Conservation (phyloP, 2,329 filamentous ascomycete species). For the Pyrenophora seminiperda region DNA sequence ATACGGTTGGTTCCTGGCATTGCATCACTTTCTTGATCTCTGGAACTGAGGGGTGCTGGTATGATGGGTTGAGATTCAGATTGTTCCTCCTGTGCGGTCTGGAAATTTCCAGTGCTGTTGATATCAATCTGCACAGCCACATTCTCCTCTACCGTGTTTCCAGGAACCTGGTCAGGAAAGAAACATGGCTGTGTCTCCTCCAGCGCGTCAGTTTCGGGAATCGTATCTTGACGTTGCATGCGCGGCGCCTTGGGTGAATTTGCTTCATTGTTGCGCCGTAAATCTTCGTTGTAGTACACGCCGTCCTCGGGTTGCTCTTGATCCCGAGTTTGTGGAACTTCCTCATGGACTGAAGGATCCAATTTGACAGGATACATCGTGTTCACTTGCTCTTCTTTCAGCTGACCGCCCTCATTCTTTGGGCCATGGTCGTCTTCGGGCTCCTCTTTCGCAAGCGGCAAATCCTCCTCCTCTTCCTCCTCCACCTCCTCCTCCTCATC, state of each 20-base stretch:
- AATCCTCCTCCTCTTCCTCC: constrained; percentile 18
- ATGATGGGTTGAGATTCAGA: constrained; percentile 30
- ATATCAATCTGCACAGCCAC: constrained; percentile 12
- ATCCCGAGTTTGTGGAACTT: constrained; percentile 34
- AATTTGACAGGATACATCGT: constrained; percentile 15
- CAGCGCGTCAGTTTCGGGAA: constrained; percentile 43
- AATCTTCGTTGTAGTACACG: background rate
- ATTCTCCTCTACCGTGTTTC: background rate
- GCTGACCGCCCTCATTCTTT: background rate
- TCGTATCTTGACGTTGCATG: constrained; percentile 33
- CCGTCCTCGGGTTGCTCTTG: constrained; percentile 10
- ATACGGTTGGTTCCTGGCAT: constrained; percentile 16
- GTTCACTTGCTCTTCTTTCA: constrained; percentile 13
- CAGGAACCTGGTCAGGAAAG: constrained; percentile 17
- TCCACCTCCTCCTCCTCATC: constrained; percentile 25
- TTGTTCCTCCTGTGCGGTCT: constrained; percentile 49
- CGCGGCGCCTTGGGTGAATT: constrained; percentile 11
- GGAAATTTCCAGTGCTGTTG: constrained; percentile 30
- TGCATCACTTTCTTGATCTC: constrained; percentile 22
- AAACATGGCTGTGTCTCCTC: constrained; percentile 42
- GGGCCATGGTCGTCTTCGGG: constrained; percentile 12
- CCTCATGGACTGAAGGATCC: constrained; percentile 18
- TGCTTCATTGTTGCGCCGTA: background rate
- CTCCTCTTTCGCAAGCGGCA: constrained; percentile 28
- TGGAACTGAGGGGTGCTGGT: constrained; percentile 16